These are phyloP conservation scores for Candida sanyaensis DNA, from an alignment of 1,139 yeast species.

Conservation along the genomic window DNA sequence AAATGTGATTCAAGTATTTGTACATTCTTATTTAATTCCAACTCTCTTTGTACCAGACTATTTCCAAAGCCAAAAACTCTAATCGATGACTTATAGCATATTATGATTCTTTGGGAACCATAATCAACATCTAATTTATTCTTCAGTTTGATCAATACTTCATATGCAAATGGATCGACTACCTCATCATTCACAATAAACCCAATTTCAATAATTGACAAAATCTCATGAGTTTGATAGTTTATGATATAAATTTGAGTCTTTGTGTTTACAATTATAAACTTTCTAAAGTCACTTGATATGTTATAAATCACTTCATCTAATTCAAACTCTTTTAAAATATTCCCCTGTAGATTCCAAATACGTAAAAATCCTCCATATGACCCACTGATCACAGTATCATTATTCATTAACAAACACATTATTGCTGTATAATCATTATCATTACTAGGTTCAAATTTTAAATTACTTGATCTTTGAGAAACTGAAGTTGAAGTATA, in stretches of 20 bases:
- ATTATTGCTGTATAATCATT: conserved; percentile 17
- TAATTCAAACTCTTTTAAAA: conserved; percentile 18
- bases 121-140: conserved; percentile 49
- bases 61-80: conserved; percentile 26
- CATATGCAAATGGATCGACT: conserved; percentile 7
- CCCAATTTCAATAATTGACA: conserved; percentile 11
- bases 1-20: conserved; percentile 22
- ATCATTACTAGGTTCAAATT: conserved; percentile 14
- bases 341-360: conserved; percentile 32
- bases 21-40: conserved; percentile 18
- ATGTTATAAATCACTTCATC: conserved; percentile 24
- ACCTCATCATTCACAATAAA: conserved; percentile 7
- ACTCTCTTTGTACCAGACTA: conserved; percentile 6
- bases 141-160: conserved; percentile 6
- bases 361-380: conserved; percentile 24
- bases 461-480: conserved; percentile 24
- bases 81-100: conserved; percentile 27
- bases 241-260: conserved; percentile 23
- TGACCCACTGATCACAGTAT: conserved; percentile 32
- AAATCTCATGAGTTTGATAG: conserved; percentile 17
- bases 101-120: conserved; percentile 45
- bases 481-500: conserved; percentile 34
- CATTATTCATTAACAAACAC: conserved; percentile 22
- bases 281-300: conserved; percentile 31
- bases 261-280: conserved; percentile 26